phyloP scores from a whole-genome alignment of 108 stramenopile genomes.

The Skeletonema marinoi region DNA sequence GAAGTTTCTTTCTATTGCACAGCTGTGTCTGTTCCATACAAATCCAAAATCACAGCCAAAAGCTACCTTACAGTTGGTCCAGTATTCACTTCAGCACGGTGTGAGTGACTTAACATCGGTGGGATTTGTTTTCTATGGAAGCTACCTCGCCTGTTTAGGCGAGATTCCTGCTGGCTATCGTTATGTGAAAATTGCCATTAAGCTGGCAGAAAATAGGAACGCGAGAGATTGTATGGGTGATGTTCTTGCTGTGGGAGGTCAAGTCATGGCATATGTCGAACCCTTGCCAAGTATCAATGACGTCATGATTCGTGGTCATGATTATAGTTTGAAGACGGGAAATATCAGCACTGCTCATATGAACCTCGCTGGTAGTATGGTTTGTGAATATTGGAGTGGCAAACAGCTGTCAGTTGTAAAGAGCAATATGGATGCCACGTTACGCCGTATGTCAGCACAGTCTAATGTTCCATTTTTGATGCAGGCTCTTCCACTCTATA shows the following conservation, averaged over 20 bases:
- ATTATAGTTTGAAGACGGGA: neutral
- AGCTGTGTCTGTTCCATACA: neutral
- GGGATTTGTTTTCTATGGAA: neutral
- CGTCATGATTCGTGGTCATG: neutral
- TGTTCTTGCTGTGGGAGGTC: neutral
- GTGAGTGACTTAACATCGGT: neutral
- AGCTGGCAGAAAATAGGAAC: neutral
- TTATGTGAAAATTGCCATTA: neutral
- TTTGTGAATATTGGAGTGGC: neutral
- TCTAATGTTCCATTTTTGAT: neutral
- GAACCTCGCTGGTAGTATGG: neutral
- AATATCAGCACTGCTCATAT: neutral
- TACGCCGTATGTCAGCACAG: neutral
- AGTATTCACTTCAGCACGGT: neutral
- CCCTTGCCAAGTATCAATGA: neutral
- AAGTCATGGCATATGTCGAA: neutral
- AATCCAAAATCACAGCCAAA: neutral
- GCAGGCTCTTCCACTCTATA: neutral
- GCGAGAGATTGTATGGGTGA: neutral
- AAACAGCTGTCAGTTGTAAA: neutral
- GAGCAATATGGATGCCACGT: neutral
- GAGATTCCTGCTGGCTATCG: neutral
- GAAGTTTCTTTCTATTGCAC: neutral
- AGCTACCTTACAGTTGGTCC: neutral
- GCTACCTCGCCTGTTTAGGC: neutral